Conservation (phyloP, 345 rosid species). For the Hibiscus mutabilis region DNA sequence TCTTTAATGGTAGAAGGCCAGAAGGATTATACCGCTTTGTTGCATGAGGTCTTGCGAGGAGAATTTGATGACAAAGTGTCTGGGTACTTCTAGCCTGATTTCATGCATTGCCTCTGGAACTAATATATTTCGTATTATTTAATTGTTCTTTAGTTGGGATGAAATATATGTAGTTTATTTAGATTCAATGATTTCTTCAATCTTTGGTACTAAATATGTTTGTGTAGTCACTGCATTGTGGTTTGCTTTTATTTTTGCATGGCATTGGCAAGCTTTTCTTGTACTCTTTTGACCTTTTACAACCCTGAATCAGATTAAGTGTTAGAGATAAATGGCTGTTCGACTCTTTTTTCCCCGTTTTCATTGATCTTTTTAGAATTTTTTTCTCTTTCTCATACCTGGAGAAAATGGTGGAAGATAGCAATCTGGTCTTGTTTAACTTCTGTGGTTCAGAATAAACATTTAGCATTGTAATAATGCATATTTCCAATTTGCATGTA, state of each 20-base stretch:
- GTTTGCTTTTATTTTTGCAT: not conserved
- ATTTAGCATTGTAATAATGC: not conserved
- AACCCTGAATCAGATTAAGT: not conserved
- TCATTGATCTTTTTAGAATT: no score
- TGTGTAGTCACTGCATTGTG: not conserved
- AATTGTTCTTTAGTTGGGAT: constrained; percentile 4
- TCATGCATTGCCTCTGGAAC: constrained; percentile 5
- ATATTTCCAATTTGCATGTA: not conserved
- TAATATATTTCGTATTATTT: not conserved
- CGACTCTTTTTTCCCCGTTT: no score
- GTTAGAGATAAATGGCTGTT: not conserved
- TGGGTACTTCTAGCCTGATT: constrained; percentile 39
- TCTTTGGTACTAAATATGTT: not conserved
- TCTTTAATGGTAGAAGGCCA: constrained; percentile 54
- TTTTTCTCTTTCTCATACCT: no score
- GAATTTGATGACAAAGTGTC: constrained; percentile 45
- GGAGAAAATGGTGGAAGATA: no score
- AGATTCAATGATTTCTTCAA: not conserved
- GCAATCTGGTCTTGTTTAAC: not conserved
- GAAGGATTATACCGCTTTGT: constrained; percentile 42
- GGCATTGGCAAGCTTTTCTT: not conserved
- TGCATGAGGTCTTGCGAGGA: constrained; percentile 53
- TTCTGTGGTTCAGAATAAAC: not conserved
- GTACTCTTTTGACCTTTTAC: not conserved
- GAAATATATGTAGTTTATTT: not conserved